Percentiles rank a stretch among this genome's conserved stretches.
Evolutionary conservation across 2,329 filamentous ascomycete genomes (phyloP).

Genomic region (Aspergillus sp.): DNA sequence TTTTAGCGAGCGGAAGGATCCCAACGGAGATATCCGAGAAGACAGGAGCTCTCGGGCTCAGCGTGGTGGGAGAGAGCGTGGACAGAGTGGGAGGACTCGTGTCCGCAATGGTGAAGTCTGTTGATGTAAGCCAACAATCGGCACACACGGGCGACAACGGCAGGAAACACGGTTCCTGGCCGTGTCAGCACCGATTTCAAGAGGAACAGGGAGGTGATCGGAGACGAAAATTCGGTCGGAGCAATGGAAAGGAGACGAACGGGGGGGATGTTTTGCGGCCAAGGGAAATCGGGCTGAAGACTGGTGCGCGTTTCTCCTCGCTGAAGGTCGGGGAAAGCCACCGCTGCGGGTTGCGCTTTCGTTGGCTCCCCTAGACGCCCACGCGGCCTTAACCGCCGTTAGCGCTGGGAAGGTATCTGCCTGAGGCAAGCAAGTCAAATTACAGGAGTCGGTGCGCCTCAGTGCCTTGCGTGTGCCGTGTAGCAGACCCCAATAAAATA

Average conservation of each 20-base stretch:
- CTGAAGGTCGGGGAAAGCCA: conserved; percentile 18
- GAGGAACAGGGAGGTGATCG: conserved; percentile 10
- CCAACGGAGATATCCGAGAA: not conserved
- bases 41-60: conserved; percentile 5
- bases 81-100: conserved; percentile 11
- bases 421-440: not conserved
- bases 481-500: no score
- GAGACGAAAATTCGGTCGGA: conserved; percentile 1
- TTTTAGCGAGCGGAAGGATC: conserved; percentile 9
- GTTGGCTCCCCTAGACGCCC: conserved; percentile 24
- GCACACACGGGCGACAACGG: conserved; percentile 18
- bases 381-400: conserved; percentile 23
- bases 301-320: conserved; percentile 20
- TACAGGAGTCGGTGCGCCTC: not conserved
- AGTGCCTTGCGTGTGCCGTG: no score
- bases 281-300: conserved; percentile 6
- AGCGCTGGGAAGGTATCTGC: conserved; percentile 19
- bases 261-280: conserved; percentile 7
- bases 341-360: conserved; percentile 16
- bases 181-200: conserved; percentile 20
- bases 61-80: conserved; percentile 1
- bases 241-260: conserved; percentile 9
- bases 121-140: conserved; percentile 21
- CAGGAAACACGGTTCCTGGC: conserved; percentile 23
- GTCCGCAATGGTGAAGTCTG: conserved; percentile 18